These are phyloP conservation scores for Saccharomycopsis sp. DNA, from an alignment of 805 yeast genomes.

Conservation along the genomic window DNA sequence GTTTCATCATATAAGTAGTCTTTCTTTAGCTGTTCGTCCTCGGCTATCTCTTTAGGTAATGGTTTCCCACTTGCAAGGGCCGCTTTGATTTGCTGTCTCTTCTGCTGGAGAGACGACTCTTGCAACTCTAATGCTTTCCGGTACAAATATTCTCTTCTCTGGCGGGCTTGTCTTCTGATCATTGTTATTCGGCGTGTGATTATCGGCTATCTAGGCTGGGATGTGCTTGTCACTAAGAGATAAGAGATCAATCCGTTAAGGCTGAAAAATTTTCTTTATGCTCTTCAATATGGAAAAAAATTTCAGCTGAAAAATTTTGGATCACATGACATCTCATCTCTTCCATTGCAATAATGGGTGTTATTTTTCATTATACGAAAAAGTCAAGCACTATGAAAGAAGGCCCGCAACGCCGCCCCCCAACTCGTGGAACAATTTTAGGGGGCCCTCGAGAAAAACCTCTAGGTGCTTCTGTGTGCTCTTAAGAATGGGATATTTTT, in stretches of 20 bases:
- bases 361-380: too few species aligned
- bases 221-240: too few species aligned
- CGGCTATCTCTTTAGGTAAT: conserved; percentile 82
- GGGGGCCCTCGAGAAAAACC: too few species aligned
- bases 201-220: too few species aligned
- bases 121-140: conserved; percentile 84
- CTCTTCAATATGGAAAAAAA: not conserved
- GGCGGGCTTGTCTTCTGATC: conserved; percentile 94
- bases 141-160: conserved; percentile 88
- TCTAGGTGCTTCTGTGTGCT: too few species aligned
- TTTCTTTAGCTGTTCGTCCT: conserved; percentile 71
- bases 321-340: not conserved
- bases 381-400: too few species aligned
- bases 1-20: conserved; percentile 86
- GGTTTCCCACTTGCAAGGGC: conserved; percentile 91
- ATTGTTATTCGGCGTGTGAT: conserved; percentile 23
- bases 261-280: not conserved
- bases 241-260: not conserved
- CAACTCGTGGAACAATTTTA: too few species aligned
- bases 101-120: conserved; percentile 78
- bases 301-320: not conserved
- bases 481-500: too few species aligned
- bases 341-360: too few species aligned
- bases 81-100: conserved; percentile 76
- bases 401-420: too few species aligned